Evolutionary conservation across 2,329 filamentous ascomycete species (phyloP).

Genomic region (Aspergillus clavatus): DNA sequence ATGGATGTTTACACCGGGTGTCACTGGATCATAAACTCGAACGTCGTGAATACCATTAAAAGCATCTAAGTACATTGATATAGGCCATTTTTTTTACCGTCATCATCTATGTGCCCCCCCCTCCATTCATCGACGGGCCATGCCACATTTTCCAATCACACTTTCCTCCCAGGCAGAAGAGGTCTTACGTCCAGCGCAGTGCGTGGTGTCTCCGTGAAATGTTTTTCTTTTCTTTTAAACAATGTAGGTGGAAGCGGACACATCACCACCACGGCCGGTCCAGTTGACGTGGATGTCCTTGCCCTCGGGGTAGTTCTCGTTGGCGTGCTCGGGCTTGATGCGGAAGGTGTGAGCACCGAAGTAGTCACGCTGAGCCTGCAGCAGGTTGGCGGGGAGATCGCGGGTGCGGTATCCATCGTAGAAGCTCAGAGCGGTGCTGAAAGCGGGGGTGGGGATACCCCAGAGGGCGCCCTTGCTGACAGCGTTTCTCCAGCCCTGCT

Average conservation of each 20-base stretch:
- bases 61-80: constrained; percentile 22
- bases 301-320: constrained; percentile 73
- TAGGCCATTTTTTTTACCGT: constrained; percentile 14
- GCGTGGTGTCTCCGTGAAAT: constrained; percentile 14
- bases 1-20: no score
- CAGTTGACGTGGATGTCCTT: constrained; percentile 99
- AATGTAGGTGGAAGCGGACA: constrained; percentile 95
- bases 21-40: no score
- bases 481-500: constrained; percentile 86
- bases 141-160: constrained; percentile 9
- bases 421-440: constrained; percentile 96
- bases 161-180: constrained; percentile 11
- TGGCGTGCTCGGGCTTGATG: constrained; percentile 76
- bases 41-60: background rate
- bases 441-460: constrained; percentile 92
- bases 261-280: constrained; percentile 95
- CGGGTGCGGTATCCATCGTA: constrained; percentile 98
- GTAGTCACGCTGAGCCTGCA: constrained; percentile 99
- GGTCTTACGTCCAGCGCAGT: constrained; percentile 25
- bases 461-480: constrained; percentile 87
- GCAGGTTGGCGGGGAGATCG: constrained; percentile 93
- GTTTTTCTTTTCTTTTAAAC: constrained; percentile 50
- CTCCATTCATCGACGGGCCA: constrained; percentile 3
- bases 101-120: constrained; percentile 22
- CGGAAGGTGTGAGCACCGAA: constrained; percentile 92